Evolutionary conservation across 1,284 basidiomycete species (phyloP).

Genomic region (Flammula alnicola): DNA sequence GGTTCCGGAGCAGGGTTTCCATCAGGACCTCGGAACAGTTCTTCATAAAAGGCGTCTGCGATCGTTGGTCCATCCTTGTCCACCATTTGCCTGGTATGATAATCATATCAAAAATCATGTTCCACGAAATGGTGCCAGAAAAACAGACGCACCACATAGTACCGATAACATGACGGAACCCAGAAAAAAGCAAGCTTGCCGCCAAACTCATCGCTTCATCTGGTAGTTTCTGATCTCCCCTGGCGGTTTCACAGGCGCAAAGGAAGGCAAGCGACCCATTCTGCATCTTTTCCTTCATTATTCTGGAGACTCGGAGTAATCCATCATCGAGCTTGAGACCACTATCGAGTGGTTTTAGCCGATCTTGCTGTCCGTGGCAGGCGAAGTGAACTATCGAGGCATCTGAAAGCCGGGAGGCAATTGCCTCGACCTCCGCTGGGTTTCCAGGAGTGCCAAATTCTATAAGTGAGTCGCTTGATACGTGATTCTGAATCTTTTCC

Average conservation of each 20-base stretch:
- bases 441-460: slow-evolving; percentile 5
- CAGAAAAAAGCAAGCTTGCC: slow-evolving; percentile 16
- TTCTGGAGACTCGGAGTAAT: slow-evolving; percentile 3
- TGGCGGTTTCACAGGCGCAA: slow-evolving; percentile 11
- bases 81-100: slow-evolving; percentile 3
- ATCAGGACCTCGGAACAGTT: slow-evolving; percentile 6
- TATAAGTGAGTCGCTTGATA: background rate
- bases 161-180: slow-evolving; percentile 23
- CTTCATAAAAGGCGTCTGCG: slow-evolving; percentile 6
- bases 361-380: slow-evolving; percentile 17
- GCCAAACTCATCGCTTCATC: slow-evolving; percentile 27
- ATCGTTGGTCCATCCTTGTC: slow-evolving; percentile 12
- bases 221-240: slow-evolving; percentile 10
- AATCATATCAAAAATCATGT: background rate
- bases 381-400: slow-evolving; percentile 17
- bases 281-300: slow-evolving; percentile 12
- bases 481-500: slow-evolving; percentile 1
- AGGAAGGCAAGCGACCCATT: slow-evolving; percentile 12
- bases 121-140: too few relatives aligned
- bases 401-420: background rate
- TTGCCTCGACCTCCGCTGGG: slow-evolving; percentile 1
- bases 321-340: slow-evolving; percentile 5
- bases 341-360: slow-evolving; percentile 9
- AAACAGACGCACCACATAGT: slow-evolving; percentile 25
- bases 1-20: too few relatives aligned